phyloP scores from a whole-genome alignment of 176 grass and related monocot species.

The Puya raimondii region DNA sequence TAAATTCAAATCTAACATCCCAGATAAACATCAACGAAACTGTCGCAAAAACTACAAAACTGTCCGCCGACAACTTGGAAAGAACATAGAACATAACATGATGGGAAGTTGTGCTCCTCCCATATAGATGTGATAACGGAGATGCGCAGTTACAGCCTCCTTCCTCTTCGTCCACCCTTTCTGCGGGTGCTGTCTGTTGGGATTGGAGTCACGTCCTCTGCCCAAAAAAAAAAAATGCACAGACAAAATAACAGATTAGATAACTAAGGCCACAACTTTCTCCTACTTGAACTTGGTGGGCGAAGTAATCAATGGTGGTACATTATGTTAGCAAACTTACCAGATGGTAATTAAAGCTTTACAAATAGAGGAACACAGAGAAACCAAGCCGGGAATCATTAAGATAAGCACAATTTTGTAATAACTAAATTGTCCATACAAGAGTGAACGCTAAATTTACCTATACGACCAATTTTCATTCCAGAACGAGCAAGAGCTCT shows the following conservation, averaged over 20 bases:
- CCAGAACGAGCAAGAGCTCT: constrained; percentile 88
- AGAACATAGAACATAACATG: neutral
- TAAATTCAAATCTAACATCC: too few relatives aligned
- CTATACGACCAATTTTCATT: constrained; percentile 88
- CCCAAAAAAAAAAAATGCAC: neutral
- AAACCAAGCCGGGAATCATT: too few relatives aligned
- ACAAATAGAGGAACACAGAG: too few relatives aligned
- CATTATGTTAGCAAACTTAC: too few relatives aligned
- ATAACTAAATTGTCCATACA: too few relatives aligned
- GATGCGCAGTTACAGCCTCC: constrained; percentile 47
- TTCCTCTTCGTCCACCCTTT: constrained; percentile 88
- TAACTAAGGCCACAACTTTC: neutral
- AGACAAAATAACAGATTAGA: neutral
- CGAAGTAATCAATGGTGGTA: too few relatives aligned
- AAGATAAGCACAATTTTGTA: too few relatives aligned
- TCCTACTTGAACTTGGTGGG: neutral
- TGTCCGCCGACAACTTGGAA: neutral
- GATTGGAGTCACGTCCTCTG: constrained; percentile 83
- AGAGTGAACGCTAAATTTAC: constrained; percentile 22
- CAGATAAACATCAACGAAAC: too few relatives aligned
- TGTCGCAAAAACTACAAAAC: neutral
- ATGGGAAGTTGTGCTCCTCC: neutral
- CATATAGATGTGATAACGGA: neutral
- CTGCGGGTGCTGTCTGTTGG: constrained; percentile 78
- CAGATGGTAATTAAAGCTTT: too few relatives aligned